Evolutionary conservation across 768 basidiomycete genomes (phyloP), one percentile per base, ranked within the genome.

Genomic region (Pisolithus albus): DNA sequence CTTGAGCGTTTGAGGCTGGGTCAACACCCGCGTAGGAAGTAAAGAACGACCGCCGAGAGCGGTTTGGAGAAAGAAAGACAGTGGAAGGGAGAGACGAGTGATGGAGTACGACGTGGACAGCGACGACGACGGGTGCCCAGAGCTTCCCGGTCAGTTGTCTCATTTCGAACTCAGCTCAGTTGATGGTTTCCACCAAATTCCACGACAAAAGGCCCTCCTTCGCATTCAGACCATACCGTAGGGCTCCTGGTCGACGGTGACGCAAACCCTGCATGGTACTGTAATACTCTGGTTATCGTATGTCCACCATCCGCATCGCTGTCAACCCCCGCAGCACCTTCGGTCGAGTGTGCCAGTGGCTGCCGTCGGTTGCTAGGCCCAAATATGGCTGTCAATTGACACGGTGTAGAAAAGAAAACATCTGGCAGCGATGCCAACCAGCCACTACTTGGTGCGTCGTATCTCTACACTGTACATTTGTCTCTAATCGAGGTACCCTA

Each of bases 41-140:
- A 68, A 68, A 45, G 66, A 68, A 49, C 21, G 68, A 49, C 68
- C 66, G 57, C 68, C 37, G 54, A 55, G 54, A 41, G 64, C 57
- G 59, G 64, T 19, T 52, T 59, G 47, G 47, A 1, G 34, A 34
- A 34, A 15, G 34, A 34, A 15, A 34, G 34, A 34, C 34, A 34
- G 34, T 34, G 13, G 41, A 32, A 43, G 64, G 55, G 55, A 58
- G 49, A 51, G 56, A 47, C 54, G 9, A 42, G 39, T n/a, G 13
- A 47, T 40, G 3, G 19, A 49, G n/a, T 38, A 32, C 32, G 47
- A 47, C 38, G 32, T 46, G 39, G 43, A 28, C 21, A 49, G 44
- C 18, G 43, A 41, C 37, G 49, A 26, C 21, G 42, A 44, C 53
- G 19, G 44, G 50, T 15, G 34, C 34, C 34, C 34, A 34, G 51